Evolutionary conservation across 1,284 basidiomycete species (phyloP).

Genomic region (Sporisorium sorghi): DNA sequence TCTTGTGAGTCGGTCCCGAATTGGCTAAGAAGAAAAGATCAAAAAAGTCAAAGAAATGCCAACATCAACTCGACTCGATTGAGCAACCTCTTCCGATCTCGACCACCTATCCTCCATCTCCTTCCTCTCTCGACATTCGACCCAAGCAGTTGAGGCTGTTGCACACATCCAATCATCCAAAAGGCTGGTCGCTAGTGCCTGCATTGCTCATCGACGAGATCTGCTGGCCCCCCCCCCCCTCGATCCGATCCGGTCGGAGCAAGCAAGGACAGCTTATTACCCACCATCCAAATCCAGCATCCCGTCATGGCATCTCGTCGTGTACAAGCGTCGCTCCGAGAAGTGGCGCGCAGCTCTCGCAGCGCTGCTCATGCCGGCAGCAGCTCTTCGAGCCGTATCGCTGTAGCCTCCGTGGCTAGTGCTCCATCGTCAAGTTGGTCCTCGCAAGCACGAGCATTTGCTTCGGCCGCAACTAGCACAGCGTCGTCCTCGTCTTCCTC

Average conservation of each 20-base stretch:
- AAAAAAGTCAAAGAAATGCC: constrained; percentile 27
- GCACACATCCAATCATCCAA: not conserved
- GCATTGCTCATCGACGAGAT: not conserved
- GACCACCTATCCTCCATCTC: not conserved
- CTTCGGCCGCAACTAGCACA: constrained; percentile 29
- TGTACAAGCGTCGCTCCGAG: constrained; percentile 18
- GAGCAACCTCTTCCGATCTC: not conserved
- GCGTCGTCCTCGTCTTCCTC: constrained; percentile 25
- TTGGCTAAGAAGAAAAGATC: constrained; percentile 27
- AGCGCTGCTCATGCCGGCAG: not conserved
- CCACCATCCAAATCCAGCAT: not conserved
- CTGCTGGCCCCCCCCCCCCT: too few relatives aligned
- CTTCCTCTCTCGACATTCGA: not conserved
- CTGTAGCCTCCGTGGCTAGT: constrained; percentile 1
- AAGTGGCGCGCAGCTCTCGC: constrained; percentile 14
- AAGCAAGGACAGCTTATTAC: not conserved
- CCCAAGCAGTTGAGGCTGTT: not conserved
- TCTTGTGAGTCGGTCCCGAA: constrained; percentile 21
- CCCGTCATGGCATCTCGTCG: constrained; percentile 35
- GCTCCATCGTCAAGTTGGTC: constrained; percentile 10
- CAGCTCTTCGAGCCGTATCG: constrained; percentile 16
- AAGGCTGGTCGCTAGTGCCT: too few relatives aligned
- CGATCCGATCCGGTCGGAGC: not conserved
- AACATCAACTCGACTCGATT: constrained; percentile 20
- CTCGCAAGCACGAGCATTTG: constrained; percentile 15